Evolutionary conservation across 768 basidiomycete species (phyloP).

Genomic region (Porpolomopsis calyptriformis): DNA sequence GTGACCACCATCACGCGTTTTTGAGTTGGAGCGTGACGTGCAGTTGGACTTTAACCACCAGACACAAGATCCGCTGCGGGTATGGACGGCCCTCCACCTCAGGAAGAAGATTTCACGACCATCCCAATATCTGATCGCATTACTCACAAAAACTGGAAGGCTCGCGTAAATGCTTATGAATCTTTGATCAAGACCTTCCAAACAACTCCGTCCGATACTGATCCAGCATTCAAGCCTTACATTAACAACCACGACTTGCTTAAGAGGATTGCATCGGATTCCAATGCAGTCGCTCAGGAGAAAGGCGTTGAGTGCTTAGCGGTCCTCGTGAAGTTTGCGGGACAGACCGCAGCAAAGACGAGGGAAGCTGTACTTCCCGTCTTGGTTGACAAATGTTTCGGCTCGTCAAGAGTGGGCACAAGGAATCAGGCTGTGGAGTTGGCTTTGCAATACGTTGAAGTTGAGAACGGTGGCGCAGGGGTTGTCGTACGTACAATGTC

Average conservation of each 20-base stretch:
- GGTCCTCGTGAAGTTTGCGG: slow-evolving; percentile 81
- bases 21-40: not conserved
- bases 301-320: slow-evolving; percentile 88
- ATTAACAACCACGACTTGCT: slow-evolving; percentile 64
- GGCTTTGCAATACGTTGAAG: slow-evolving; percentile 81
- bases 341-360: slow-evolving; percentile 76
- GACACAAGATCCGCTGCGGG: slow-evolving; percentile 11
- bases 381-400: slow-evolving; percentile 91
- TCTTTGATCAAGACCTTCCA: slow-evolving; percentile 78
- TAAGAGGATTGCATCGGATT: slow-evolving; percentile 80
- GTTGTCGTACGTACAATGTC: slow-evolving; percentile 63
- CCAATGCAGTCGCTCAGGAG: slow-evolving; percentile 97
- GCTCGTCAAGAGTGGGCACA: slow-evolving; percentile 83
- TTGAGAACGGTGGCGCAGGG: slow-evolving; percentile 80
- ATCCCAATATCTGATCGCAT: slow-evolving; percentile 74
- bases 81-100: slow-evolving; percentile 89
- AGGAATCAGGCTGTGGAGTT: slow-evolving; percentile 82
- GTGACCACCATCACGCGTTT: not conserved
- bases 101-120: slow-evolving; percentile 85
- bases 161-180: slow-evolving; percentile 88
- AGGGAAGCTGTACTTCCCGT: slow-evolving; percentile 77
- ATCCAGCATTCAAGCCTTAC: slow-evolving; percentile 90
- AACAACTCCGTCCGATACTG: slow-evolving; percentile 82
- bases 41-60: not conserved
- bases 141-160: slow-evolving; percentile 98